These are phyloP conservation scores for Penicillium turbatum DNA, from an alignment of 495 filamentous ascomycete genomes.

Conservation along the genomic window DNA sequence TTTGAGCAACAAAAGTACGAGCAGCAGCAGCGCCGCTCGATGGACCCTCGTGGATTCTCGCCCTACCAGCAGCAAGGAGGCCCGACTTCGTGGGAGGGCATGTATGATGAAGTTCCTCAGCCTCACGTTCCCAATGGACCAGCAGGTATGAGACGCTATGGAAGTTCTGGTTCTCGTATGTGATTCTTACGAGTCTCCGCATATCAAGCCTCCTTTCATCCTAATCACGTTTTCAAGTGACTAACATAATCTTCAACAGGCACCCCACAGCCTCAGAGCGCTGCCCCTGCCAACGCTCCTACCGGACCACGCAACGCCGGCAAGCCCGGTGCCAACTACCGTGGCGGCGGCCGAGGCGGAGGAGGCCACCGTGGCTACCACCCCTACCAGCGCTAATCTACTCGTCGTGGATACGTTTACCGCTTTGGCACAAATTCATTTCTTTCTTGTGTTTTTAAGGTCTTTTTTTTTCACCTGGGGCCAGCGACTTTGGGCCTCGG, in stretches of 20 bases:
- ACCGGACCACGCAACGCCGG: constrained; percentile 96
- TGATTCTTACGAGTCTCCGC: constrained; percentile 7
- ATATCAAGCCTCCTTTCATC: constrained; percentile 2
- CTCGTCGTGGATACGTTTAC: neutral
- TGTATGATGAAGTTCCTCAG: constrained; percentile 98
- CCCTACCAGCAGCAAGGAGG: constrained; percentile 53
- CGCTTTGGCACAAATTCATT: constrained; percentile 1
- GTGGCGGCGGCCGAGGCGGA: constrained; percentile 82
- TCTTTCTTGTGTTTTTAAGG: constrained; percentile 7
- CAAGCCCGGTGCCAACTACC: constrained; percentile 88
- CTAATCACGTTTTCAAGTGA: neutral
- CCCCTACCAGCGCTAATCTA: constrained; percentile 59
- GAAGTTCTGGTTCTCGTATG: constrained; percentile 51
- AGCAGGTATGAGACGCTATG: constrained; percentile 44
- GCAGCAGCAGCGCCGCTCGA: constrained; percentile 56
- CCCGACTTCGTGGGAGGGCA: constrained; percentile 92
- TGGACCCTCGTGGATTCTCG: constrained; percentile 45
- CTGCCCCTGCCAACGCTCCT: constrained; percentile 88
- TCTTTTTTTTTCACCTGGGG: constrained; percentile 5
- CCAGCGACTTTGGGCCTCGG: constrained; percentile 3
- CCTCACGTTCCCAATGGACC: constrained; percentile 61
- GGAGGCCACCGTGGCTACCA: constrained; percentile 66
- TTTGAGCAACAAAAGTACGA: constrained; percentile 90
- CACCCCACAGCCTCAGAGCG: constrained; percentile 55
- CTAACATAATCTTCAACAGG: constrained; percentile 24